Conservation (phyloP, 1,139 yeast species). For the Geotrichum cucujoidarum region DNA sequence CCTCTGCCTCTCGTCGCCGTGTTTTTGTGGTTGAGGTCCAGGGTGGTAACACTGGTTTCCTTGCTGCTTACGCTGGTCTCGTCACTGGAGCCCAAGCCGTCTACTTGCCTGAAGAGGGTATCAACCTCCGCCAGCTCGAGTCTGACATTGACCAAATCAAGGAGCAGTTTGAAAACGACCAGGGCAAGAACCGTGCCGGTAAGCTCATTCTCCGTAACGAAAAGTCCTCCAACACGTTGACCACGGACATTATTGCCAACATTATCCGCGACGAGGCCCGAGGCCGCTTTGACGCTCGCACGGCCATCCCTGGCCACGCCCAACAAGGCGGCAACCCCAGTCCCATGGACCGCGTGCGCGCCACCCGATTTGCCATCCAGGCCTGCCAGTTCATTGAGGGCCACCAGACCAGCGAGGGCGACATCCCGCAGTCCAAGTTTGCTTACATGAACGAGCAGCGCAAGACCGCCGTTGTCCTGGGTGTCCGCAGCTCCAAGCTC, state of each 20-base stretch:
- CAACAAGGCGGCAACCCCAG: slow-evolving; percentile 98
- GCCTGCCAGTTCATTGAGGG: slow-evolving; percentile 80
- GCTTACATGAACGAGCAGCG: slow-evolving; percentile 32
- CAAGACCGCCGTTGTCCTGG: slow-evolving; percentile 78
- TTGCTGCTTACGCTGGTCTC: slow-evolving; percentile 83
- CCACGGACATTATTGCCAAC: slow-evolving; percentile 76
- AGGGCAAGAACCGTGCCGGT: slow-evolving; percentile 82
- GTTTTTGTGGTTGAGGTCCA: slow-evolving; percentile 95
- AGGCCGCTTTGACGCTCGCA: slow-evolving; percentile 80
- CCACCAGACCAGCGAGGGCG: slow-evolving; percentile 24
- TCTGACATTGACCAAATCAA: slow-evolving; percentile 69
- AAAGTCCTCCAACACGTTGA: slow-evolving; percentile 73
- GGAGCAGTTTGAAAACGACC: slow-evolving; percentile 63
- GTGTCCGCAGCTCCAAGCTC: slow-evolving; percentile 74
- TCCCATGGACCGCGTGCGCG: slow-evolving; percentile 88
- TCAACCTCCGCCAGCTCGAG: slow-evolving; percentile 64
- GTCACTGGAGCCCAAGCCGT: slow-evolving; percentile 91
- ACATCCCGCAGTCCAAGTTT: slow-evolving; percentile 2
- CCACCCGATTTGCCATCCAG: slow-evolving; percentile 82
- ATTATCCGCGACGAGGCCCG: slow-evolving; percentile 74
- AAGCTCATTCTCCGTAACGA: slow-evolving; percentile 81
- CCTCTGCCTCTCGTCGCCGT: slow-evolving; percentile 90
- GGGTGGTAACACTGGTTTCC: slow-evolving; percentile 93
- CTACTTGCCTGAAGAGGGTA: slow-evolving; percentile 87
- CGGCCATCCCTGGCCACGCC: slow-evolving; percentile 96